Percentiles rank a stretch among this genome's conserved stretches.
Conservation (phyloP, 495 filamentous ascomycete species). For the Schizothecium vesticola region DNA sequence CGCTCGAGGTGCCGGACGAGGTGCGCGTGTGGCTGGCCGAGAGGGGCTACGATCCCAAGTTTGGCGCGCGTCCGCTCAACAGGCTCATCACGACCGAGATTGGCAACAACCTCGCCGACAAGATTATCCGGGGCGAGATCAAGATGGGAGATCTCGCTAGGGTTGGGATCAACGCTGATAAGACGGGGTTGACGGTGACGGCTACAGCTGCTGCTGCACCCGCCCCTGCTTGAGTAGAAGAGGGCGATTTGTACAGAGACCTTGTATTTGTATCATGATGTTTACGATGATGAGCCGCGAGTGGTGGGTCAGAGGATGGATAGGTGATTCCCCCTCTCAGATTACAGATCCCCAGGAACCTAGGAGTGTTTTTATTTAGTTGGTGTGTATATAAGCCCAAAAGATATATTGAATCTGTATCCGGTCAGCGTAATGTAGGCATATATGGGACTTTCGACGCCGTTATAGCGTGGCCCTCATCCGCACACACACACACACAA, state of each 20-base stretch:
- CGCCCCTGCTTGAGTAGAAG: background rate
- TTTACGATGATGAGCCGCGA: background rate
- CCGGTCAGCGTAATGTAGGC: no score
- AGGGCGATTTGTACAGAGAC: background rate
- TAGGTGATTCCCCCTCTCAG: background rate
- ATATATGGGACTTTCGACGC: no score
- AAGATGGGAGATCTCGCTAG: slow-evolving; percentile 65
- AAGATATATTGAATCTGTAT: background rate
- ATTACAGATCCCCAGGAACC: background rate
- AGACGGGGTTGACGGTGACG: slow-evolving; percentile 45
- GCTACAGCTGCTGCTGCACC: background rate
- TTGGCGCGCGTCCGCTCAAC: slow-evolving; percentile 90
- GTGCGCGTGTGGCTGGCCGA: slow-evolving; percentile 83
- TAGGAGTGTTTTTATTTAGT: background rate
- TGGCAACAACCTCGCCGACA: slow-evolving; percentile 80
- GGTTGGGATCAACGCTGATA: slow-evolving; percentile 57
- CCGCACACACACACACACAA: no score
- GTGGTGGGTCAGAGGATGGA: background rate
- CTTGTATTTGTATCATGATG: slow-evolving; percentile 3
- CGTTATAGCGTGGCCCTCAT: no score
- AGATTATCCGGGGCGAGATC: slow-evolving; percentile 82
- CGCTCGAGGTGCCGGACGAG: slow-evolving; percentile 59
- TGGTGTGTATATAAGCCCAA: background rate
- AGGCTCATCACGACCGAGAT: slow-evolving; percentile 83
- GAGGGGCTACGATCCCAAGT: slow-evolving; percentile 82